Evolutionary conservation across 805 yeast species (phyloP), one percentile per base, ranked within the genome.

Genomic region (Yamadazyma sp.): DNA sequence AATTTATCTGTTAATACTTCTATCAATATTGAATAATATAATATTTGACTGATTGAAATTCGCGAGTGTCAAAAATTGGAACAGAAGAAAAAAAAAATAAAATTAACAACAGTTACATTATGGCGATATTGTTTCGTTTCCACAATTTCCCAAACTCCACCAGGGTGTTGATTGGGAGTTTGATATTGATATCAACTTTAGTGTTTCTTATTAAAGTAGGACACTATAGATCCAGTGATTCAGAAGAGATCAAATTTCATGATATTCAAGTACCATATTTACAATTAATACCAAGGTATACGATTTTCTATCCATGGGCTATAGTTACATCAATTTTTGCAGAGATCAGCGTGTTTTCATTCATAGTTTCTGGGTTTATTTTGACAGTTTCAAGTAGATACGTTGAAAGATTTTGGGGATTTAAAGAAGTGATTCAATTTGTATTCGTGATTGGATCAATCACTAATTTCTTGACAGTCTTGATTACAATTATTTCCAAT

Each of bases 231-330:
- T 16, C 33, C 4, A 24, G 32, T 33, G 34, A 38, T 22, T 23
- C 44, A 30, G 25, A 23, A 5, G 37, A 39, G 23, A 18, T 49
- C 28, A 27, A 27, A 14, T 63, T 69, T 39, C 62, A 62, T 28
- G 63, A 65, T 20, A 61, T 80, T 21, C 53, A 65, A 13, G 71
- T 78, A 5, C 87, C 85, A 1, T 60, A 60, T 24, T 48, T 83
- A 27, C 87, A 84, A 56, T 62, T 83, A 56, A 73, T 83, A 5
- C 89, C 91, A 9, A 57, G 69, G 17, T 62, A 69, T 34, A 66
- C 79, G 0, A 46, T 80, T 3, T 62, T 58, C 35, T 65, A 76
- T 42, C 88, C 88, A 4, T 78, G 85, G 82, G 82, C 82, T 1
- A 47, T 82, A 2, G 52, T 75, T 19, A 69, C 81, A 2, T 70